Base-by-base conservation (phyloP, 306 rosid genomes). In the Cucurbita argyrosperma region DNA sequence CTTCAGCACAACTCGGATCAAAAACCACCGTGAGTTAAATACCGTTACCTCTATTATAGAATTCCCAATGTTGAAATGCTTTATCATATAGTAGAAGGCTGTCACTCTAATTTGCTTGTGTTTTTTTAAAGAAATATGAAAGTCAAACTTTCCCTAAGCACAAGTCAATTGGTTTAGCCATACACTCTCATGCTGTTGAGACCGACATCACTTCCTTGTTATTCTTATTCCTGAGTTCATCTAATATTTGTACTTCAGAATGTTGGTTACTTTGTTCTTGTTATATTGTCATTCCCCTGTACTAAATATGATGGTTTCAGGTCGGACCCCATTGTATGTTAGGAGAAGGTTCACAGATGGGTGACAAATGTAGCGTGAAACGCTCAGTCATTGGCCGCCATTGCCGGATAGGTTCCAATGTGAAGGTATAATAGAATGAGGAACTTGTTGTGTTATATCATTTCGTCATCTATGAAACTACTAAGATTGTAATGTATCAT, bases 241-340 rank as follows among this genome's bases (percentile, higher is more conserved):
- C 23, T 8, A 16, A 69, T 30, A 45, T 21, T 38, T 45, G 11
- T 14, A 26, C 15, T 47, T 50, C 45, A 15, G 45, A 69, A 69
- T 49, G 74, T 14, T 49, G 69, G 74, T 21, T 46, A 67, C 70
- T 67, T 67, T 49, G 40, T 66, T 21, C 70, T 47, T 73, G 56
- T 64, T 64, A n/a, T 72, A 75, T n/a, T 52, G 81, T 64, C 67
- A 55, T 59, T 50, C 15, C 40, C 82, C 19, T 43, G 66, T 76
- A 77, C 78, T 61, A 82, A 13, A n/a, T n/a, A 19, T 4, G 68
- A 67, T 64, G 61, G 61, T 49, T 86, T 83, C 85, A 94, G 99
- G 92, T 94, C n/a, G 99, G 97, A 77, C 97, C 99, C 60, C 96
- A 91, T 77, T 94, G 99, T 83, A 85, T 94, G 97, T 79, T 94